These are phyloP conservation scores for Hymenoscyphus linearis DNA, from an alignment of 2,329 filamentous ascomycete genomes.

Conservation along the genomic window DNA sequence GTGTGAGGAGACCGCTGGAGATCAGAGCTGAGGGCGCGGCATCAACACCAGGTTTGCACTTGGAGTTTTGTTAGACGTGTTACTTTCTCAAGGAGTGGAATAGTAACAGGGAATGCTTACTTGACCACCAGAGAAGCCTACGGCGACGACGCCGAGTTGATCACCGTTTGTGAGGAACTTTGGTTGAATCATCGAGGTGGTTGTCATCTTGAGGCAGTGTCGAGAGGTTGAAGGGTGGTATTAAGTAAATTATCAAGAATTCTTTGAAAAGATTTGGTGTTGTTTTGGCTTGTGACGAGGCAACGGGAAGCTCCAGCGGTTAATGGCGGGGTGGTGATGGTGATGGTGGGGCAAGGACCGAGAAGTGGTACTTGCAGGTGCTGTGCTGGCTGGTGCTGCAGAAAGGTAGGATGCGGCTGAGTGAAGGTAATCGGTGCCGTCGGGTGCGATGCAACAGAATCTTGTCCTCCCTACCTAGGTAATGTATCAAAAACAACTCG, in stretches of 20 bases:
- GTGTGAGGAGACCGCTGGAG: slow-evolving; percentile 75
- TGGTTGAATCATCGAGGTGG: slow-evolving; percentile 31
- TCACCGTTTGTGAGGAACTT: slow-evolving; percentile 77
- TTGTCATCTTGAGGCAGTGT: slow-evolving; percentile 31
- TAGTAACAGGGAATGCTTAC: slow-evolving; percentile 44
- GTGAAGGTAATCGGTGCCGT: not conserved
- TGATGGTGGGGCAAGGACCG: not conserved
- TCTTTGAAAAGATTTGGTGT: not conserved
- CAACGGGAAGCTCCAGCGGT: not conserved
- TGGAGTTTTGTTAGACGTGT: slow-evolving; percentile 16
- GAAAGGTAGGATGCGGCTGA: not conserved
- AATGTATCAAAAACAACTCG: too few species aligned
- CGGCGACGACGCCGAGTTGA: slow-evolving; percentile 86
- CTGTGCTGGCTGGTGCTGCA: not conserved
- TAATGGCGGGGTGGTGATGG: not conserved
- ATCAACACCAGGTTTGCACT: slow-evolving; percentile 91
- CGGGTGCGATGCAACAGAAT: too few species aligned
- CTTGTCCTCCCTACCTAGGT: too few species aligned
- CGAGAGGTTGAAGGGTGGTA: not conserved
- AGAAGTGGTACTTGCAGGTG: not conserved
- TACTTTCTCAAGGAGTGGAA: not conserved
- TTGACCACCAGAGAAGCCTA: slow-evolving; percentile 95
- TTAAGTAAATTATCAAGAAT: not conserved
- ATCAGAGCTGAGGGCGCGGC: slow-evolving; percentile 86
- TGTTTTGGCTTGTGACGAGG: not conserved